These are phyloP conservation scores for Pittosporum tobira DNA, from an alignment of 129 eudicot species.

Conservation along the genomic window DNA sequence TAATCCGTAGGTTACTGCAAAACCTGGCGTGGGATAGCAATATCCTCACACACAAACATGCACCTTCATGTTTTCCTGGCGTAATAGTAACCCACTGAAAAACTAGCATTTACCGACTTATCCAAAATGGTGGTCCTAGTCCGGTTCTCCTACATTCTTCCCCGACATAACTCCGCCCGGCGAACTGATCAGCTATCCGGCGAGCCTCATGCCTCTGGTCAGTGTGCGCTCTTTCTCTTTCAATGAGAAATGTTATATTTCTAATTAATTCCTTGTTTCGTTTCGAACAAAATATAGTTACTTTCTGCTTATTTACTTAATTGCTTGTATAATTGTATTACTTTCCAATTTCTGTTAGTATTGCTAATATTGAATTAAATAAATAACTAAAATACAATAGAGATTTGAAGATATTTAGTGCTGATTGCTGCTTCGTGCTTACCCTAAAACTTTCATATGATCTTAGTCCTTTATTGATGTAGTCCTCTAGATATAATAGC, in stretches of 20 bases:
- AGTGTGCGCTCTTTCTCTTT: slow-evolving; percentile 2
- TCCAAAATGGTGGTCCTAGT: slow-evolving; percentile 26
- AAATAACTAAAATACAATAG: neutral
- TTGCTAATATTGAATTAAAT: neutral
- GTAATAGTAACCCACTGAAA: neutral
- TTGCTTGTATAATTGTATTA: neutral
- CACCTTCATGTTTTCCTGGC: neutral
- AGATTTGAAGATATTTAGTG: too few relatives aligned
- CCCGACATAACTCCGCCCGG: slow-evolving; percentile 13
- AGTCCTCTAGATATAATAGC: too few relatives aligned
- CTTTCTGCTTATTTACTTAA: too few relatives aligned
- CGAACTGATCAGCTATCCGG: slow-evolving; percentile 2
- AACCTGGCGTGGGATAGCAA: neutral
- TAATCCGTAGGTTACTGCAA: too few relatives aligned
- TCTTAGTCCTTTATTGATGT: too few relatives aligned
- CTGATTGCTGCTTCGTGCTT: too few relatives aligned
- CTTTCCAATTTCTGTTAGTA: neutral
- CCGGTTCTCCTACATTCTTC: slow-evolving; percentile 18
- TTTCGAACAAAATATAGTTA: neutral
- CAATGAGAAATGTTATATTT: neutral
- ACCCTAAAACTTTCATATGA: too few relatives aligned
- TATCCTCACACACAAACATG: slow-evolving; percentile 3
- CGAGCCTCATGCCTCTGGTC: slow-evolving; percentile 11
- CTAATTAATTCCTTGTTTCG: neutral
- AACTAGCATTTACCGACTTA: neutral